Conservation (phyloP, 805 yeast species). For the Metschnikowia anglica region DNA sequence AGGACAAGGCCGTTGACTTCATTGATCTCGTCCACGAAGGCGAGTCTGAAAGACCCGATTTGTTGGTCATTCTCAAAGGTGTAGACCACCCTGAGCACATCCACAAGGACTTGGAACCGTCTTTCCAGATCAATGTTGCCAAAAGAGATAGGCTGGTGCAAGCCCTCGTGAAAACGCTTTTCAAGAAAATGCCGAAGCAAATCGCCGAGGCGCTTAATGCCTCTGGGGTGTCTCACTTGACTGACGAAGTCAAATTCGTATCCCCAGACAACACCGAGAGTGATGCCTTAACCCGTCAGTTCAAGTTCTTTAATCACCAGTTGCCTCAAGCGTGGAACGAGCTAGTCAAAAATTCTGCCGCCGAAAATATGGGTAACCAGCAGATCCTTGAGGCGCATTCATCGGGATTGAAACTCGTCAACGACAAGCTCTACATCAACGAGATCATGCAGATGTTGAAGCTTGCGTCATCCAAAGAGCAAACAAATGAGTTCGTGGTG, state of each 20-base stretch:
- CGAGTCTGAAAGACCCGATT: constrained; percentile 23
- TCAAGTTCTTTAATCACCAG: constrained; percentile 31
- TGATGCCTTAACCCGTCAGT: constrained; percentile 19
- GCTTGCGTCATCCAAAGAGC: constrained; percentile 28
- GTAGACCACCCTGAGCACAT: constrained; percentile 36
- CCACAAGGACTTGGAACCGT: constrained; percentile 23
- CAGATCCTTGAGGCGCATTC: constrained; percentile 20
- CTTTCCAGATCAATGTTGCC: constrained; percentile 22
- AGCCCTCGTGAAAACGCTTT: constrained; percentile 16
- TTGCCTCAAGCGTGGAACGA: constrained; percentile 38
- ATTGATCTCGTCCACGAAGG: constrained; percentile 21
- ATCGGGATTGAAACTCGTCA: constrained; percentile 33
- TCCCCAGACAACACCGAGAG: constrained; percentile 8
- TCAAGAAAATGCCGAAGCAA: constrained; percentile 24
- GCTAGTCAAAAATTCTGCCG: constrained; percentile 18
- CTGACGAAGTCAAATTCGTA: constrained; percentile 28
- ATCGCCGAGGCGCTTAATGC: constrained; percentile 13
- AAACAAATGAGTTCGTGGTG: constrained; percentile 28
- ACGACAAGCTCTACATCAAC: constrained; percentile 47
- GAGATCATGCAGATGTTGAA: constrained; percentile 50
- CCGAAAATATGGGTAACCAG: constrained; percentile 9
- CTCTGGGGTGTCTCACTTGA: constrained; percentile 20
- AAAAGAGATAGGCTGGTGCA: constrained; percentile 11
- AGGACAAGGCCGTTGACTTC: constrained; percentile 30
- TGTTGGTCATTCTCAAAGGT: constrained; percentile 44